Percentiles rank a stretch among this genome's conserved stretches.
phyloP scores from a whole-genome alignment of 1,284 basidiomycete species.

The Apiotrichum porosum region DNA sequence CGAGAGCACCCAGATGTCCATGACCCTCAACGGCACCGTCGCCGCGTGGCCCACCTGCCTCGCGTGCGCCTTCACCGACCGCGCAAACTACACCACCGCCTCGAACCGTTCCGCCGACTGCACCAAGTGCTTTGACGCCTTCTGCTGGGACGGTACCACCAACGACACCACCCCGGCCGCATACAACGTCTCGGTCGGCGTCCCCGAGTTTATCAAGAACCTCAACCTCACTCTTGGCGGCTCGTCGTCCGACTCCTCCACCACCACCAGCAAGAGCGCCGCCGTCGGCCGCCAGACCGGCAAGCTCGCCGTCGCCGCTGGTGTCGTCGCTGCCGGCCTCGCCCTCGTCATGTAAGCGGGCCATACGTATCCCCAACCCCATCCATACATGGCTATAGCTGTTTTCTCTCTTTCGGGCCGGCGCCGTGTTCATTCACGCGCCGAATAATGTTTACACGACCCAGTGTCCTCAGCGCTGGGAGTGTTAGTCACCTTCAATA shows the following conservation, averaged over 20 bases:
- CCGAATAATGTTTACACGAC: too few species aligned
- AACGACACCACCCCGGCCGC: slow-evolving; percentile 22
- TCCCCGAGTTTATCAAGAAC: slow-evolving; percentile 3
- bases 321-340: background rate
- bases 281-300: background rate
- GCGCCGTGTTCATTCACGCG: too few species aligned
- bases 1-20: slow-evolving; percentile 25
- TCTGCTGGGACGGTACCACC: slow-evolving; percentile 44
- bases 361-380: too few species aligned
- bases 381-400: too few species aligned
- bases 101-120: slow-evolving; percentile 35
- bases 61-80: slow-evolving; percentile 49
- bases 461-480: too few species aligned
- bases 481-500: too few species aligned
- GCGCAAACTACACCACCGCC: slow-evolving; percentile 33
- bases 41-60: slow-evolving; percentile 46
- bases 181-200: slow-evolving; percentile 26
- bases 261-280: background rate
- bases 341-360: too few species aligned
- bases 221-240: slow-evolving; percentile 4
- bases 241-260: background rate
- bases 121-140: slow-evolving; percentile 41
- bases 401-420: too few species aligned
- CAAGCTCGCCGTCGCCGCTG: background rate
- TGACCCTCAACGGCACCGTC: slow-evolving; percentile 38